Percentiles rank a stretch among this genome's conserved stretches.
Evolutionary conservation across 371 early-diverging fungal species (phyloP).

Genomic region (Apophysomyces sp.): DNA sequence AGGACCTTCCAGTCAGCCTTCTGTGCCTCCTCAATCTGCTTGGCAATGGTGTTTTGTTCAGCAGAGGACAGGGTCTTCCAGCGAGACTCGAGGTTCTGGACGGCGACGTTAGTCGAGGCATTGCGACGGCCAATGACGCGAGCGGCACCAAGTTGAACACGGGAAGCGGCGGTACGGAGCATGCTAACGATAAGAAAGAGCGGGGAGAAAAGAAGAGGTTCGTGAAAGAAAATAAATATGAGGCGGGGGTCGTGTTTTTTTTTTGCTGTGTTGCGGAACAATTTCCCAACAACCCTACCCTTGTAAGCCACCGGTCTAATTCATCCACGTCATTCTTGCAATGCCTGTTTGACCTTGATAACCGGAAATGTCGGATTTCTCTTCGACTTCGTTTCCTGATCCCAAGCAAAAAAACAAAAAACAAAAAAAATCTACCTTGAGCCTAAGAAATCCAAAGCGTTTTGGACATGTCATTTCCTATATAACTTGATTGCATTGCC

Average conservation of each 20-base stretch:
- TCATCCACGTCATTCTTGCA: no score
- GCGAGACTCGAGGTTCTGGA: conserved; percentile 73
- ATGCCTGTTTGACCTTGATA: no score
- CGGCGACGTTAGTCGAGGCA: conserved; percentile 56
- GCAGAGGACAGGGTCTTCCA: conserved; percentile 86
- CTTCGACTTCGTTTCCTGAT: no score
- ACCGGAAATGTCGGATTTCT: no score
- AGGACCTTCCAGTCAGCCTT: conserved; percentile 94
- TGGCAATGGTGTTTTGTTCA: conserved; percentile 84
- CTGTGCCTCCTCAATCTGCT: conserved; percentile 79
- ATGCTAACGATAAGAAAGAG: conserved; percentile 13
- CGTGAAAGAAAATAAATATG: not conserved
- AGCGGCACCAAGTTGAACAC: conserved; percentile 23
- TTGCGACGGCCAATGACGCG: conserved; percentile 45
- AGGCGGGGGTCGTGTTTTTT: not conserved
- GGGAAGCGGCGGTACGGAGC: conserved; percentile 43
- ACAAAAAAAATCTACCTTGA: no score
- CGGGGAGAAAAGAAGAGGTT: conserved; percentile 2
- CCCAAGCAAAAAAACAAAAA: no score
- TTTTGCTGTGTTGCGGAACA: no score
- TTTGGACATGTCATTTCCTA: no score
- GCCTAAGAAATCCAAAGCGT: no score
- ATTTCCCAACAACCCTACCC: no score
- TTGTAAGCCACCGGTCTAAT: no score
- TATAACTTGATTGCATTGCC: no score